Base-by-base conservation (phyloP, 139 green algal genomes). In the Dunaliella primolecta region DNA sequence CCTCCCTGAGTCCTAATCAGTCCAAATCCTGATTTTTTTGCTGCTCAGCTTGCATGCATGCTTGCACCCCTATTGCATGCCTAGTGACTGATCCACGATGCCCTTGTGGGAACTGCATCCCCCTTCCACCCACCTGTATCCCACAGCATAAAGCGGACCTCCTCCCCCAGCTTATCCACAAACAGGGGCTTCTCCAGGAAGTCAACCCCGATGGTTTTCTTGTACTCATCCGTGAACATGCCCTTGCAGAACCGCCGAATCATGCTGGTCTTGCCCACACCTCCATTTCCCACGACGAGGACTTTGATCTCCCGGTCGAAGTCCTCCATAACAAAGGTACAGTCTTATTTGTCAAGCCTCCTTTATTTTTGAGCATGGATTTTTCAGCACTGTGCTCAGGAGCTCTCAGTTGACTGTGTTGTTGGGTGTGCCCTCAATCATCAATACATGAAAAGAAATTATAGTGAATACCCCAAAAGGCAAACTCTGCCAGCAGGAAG, bases 151-250 rank as follows among this genome's bases (percentile, higher is more conserved):
- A 96, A 87, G 27, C 91, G 89, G 23, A 95, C 94, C 80, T 95
- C 93, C 70, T 95, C 89, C 7, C 89, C 89, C 20, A 96, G 81
- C 20, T 79, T 76, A 2, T 93, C 88, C 20, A 96, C 88, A 57
- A 90, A 94, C 83, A 91, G 87, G 27, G 85, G 76, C 82, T 95
- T 95, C 79, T 97, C 94, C 46, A 97, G 80, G 76, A 97, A 97
- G 84, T 97, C 94, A 3, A 97, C 94, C 0, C 94, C 94, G n/a
- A 96, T 94, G 1, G 94, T 96, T 86, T 95, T 96, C 77, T 95
- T 95, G 86, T 95, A 94, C 35, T 93, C 91, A 57, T 95, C 89
- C 1, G 92, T 93, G 87, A 93, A 97, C 0, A 91, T 84, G 1
- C 92, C 92, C 64, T 90, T 95, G 86, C 89, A 93, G 75, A 95